Conservation (phyloP, 257 asterid species). For the Solanum neorickii region DNA sequence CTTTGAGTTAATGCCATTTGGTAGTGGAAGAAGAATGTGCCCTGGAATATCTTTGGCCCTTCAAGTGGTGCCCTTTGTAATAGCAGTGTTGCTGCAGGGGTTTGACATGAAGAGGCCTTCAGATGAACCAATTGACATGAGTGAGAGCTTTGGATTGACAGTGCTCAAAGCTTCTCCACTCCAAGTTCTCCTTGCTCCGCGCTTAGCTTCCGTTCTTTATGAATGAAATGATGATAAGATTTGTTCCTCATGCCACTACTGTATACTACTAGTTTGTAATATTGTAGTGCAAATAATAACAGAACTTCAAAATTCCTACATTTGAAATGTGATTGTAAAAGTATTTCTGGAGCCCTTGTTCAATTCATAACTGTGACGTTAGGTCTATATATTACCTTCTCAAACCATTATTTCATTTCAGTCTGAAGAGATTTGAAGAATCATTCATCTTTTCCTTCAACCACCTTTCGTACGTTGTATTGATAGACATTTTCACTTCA, state of each 20-base stretch:
- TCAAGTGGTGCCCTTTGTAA: constrained; percentile 9
- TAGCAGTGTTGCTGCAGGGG: constrained; percentile 26
- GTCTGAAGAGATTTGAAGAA: no score
- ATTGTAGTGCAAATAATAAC: neutral
- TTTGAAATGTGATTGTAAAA: neutral
- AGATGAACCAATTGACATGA: constrained; percentile 30
- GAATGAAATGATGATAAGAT: neutral
- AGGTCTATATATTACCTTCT: no score
- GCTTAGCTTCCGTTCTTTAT: constrained; percentile 14
- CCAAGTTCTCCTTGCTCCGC: constrained; percentile 15
- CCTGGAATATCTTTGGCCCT: constrained; percentile 21
- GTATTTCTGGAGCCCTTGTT: neutral
- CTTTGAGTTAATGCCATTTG: constrained; percentile 43
- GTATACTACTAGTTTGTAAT: neutral
- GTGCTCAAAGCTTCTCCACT: constrained; percentile 33
- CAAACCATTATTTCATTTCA: no score
- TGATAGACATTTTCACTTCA: no score
- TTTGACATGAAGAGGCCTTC: constrained; percentile 15
- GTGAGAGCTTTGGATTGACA: constrained; percentile 25
- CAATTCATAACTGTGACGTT: no score
- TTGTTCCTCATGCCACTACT: neutral
- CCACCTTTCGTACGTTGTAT: no score
- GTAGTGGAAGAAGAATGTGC: constrained; percentile 42
- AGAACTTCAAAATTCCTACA: neutral
- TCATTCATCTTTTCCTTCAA: no score